phyloP scores from a whole-genome alignment of 2,329 filamentous ascomycete genomes.

The Nothophaeocryptopus gaeumannii region DNA sequence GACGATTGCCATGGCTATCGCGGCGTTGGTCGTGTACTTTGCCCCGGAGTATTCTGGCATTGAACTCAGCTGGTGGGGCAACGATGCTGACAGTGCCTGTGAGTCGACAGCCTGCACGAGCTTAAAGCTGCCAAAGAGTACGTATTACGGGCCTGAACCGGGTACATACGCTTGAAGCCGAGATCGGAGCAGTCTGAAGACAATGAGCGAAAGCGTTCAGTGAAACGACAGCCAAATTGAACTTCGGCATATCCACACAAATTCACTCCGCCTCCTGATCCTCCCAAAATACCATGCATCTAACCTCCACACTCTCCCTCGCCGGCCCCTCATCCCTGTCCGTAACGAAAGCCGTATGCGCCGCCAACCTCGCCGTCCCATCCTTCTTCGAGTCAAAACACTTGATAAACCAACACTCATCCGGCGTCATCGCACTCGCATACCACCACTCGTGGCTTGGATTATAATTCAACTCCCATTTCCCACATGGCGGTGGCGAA shows the following conservation, averaged over 20 bases:
- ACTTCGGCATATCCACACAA: too few species aligned
- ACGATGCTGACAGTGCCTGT: conserved; percentile 2
- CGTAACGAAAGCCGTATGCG: conserved; percentile 5
- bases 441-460: conserved; percentile 9
- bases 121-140: background rate
- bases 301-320: conserved; percentile 6
- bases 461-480: background rate
- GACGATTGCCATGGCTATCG: conserved; percentile 7
- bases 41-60: conserved; percentile 4
- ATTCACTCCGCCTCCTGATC: background rate
- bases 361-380: conserved; percentile 2
- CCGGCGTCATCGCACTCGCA: conserved; percentile 3
- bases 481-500: background rate
- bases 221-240: too few species aligned
- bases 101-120: conserved; percentile 1
- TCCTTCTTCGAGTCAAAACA: conserved; percentile 11
- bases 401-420: conserved; percentile 7
- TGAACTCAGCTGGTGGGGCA: conserved; percentile 9
- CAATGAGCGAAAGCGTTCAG: too few species aligned
- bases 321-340: background rate
- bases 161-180: background rate
- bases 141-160: background rate
- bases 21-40: conserved; percentile 11
- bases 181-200: too few species aligned
- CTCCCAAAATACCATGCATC: conserved; percentile 5